These are phyloP conservation scores for Centaurea solstitialis DNA, from an alignment of 129 eudicot species.

Conservation along the genomic window DNA sequence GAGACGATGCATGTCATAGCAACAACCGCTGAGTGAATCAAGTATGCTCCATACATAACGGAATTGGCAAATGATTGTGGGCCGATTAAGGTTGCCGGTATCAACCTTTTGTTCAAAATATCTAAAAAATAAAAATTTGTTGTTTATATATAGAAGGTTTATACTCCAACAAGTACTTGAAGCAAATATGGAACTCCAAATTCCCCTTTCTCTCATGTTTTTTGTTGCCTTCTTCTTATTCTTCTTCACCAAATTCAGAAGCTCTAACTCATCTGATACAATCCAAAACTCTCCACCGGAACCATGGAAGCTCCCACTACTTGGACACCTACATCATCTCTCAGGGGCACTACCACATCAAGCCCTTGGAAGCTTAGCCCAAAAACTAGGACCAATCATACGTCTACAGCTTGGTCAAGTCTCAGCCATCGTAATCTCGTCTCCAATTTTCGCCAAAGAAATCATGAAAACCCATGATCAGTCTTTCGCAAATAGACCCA, in stretches of 20 bases:
- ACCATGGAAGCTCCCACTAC: constrained; percentile 1
- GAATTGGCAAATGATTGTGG: too few species aligned
- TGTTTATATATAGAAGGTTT: too few species aligned
- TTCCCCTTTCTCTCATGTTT: background rate
- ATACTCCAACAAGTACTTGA: too few species aligned
- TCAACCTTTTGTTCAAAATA: too few species aligned
- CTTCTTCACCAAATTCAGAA: background rate
- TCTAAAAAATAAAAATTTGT: too few species aligned
- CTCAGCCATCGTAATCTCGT: constrained; percentile 19
- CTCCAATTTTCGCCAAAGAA: constrained; percentile 26
- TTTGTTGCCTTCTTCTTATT: background rate
- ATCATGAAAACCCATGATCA: background rate
- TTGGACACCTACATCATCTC: constrained; percentile 2
- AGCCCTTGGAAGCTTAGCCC: background rate
- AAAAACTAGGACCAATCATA: too few species aligned
- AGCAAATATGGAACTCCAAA: too few species aligned
- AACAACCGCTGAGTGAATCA: too few species aligned
- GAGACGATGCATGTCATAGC: too few species aligned
- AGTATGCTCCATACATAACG: too few species aligned
- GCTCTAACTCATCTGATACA: background rate
- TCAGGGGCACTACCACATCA: background rate
- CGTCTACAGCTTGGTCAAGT: background rate
- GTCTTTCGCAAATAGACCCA: constrained; percentile 24
- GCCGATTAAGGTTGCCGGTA: too few species aligned
- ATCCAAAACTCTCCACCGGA: constrained; percentile 4